Evolutionary conservation across 441 rosid species (phyloP).

Genomic region (Capsella rubella): DNA sequence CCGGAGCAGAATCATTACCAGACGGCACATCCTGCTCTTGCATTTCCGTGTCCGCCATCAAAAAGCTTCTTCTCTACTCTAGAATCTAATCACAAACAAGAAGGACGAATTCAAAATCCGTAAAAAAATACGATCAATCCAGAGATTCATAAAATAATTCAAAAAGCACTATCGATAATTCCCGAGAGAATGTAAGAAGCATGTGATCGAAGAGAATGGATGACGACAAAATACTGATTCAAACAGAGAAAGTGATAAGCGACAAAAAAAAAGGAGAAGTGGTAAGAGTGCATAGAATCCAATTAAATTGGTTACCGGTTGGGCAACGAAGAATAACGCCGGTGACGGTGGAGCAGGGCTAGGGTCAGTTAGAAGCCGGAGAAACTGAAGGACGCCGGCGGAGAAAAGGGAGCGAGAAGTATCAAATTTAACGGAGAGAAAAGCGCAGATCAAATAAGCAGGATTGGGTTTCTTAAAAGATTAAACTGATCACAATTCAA

Average conservation of each 20-base stretch:
- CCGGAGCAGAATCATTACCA: slow-evolving; percentile 42
- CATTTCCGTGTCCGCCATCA: slow-evolving; percentile 72
- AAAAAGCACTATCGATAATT: neutral
- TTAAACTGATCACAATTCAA: neutral
- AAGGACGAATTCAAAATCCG: neutral
- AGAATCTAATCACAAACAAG: slow-evolving; percentile 28
- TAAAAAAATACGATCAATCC: neutral
- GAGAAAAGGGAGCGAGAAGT: slow-evolving; percentile 28
- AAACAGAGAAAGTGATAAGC: neutral
- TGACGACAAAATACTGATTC: neutral
- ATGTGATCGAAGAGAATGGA: neutral
- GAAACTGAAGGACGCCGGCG: slow-evolving; percentile 44
- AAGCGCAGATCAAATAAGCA: neutral
- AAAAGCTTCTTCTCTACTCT: neutral
- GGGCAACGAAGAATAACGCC: slow-evolving; percentile 16
- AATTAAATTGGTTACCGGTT: slow-evolving; percentile 41
- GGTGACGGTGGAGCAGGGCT: slow-evolving; percentile 14
- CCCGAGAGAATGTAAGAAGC: neutral
- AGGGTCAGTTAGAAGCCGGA: slow-evolving; percentile 40
- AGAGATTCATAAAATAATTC: neutral
- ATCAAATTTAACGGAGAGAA: slow-evolving; percentile 19
- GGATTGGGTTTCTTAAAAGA: neutral
- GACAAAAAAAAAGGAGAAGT: neutral
- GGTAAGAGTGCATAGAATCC: neutral
- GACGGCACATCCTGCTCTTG: slow-evolving; percentile 48